Conservation (phyloP, 306 rosid species). For the Dalbergia cultrata region DNA sequence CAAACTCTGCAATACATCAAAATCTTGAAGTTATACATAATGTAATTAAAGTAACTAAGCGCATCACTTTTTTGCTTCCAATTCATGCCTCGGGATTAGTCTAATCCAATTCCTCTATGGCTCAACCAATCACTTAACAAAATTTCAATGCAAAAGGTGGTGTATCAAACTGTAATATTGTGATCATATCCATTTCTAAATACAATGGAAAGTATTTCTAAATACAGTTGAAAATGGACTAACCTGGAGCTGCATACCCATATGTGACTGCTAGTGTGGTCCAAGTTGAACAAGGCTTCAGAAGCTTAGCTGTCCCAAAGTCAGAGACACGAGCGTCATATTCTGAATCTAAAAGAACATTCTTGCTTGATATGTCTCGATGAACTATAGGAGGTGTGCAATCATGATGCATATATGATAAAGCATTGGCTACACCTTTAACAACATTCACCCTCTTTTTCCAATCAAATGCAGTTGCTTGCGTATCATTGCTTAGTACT, state of each 20-base stretch:
- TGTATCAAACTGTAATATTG: too few species aligned
- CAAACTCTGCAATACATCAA: conserved; percentile 34
- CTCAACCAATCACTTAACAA: too few species aligned
- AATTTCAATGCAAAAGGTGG: neutral
- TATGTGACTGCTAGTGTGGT: conserved; percentile 32
- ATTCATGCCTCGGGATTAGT: neutral
- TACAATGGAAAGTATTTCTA: too few species aligned
- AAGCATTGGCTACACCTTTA: conserved; percentile 46
- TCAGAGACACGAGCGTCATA: conserved; percentile 43
- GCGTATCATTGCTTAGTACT: conserved; percentile 6
- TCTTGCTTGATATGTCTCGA: conserved; percentile 41
- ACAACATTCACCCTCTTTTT: conserved; percentile 38
- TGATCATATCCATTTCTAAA: too few species aligned
- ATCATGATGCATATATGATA: conserved; percentile 39
- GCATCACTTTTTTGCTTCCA: neutral
- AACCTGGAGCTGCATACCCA: conserved; percentile 46
- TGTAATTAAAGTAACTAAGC: too few species aligned
- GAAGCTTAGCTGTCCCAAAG: conserved; percentile 36
- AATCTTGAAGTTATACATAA: too few species aligned
- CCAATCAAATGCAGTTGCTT: conserved; percentile 41
- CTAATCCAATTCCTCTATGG: neutral
- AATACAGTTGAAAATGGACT: neutral
- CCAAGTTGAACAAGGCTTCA: conserved; percentile 9
- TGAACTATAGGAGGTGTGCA: conserved; percentile 40
- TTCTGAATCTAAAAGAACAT: neutral